These are phyloP conservation scores for Penicillium fimorum DNA, from an alignment of 495 filamentous ascomycete species.

Conservation along the genomic window DNA sequence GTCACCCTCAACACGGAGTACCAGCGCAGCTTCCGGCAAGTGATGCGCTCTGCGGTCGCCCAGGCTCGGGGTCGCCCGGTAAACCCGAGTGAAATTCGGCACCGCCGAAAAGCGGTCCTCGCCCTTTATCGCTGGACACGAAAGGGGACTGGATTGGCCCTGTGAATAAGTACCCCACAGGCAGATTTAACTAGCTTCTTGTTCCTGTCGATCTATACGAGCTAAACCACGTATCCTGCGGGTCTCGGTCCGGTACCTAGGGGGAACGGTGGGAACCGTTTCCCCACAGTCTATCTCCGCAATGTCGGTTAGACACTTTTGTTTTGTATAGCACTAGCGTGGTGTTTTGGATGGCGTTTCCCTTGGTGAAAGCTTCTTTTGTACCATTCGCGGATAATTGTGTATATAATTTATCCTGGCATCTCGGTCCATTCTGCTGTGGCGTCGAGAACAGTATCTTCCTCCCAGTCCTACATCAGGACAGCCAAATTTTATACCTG, in stretches of 20 bases:
- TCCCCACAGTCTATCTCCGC: not conserved
- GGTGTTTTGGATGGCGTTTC: not conserved
- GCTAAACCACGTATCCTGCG: not conserved
- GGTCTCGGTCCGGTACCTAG: not conserved
- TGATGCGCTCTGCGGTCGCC: conserved; percentile 77
- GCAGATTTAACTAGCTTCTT: not conserved
- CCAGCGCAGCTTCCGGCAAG: conserved; percentile 80
- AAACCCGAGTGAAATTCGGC: conserved; percentile 73
- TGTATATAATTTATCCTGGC: not conserved
- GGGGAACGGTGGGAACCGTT: not conserved
- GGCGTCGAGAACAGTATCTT: not conserved
- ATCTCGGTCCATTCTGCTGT: not conserved
- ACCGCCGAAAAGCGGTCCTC: conserved; percentile 68
- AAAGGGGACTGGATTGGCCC: conserved; percentile 71
- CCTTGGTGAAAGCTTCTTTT: not conserved
- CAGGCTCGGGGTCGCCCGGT: conserved; percentile 73
- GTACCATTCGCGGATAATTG: not conserved
- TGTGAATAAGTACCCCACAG: conserved; percentile 43
- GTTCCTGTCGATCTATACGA: conserved; percentile 13
- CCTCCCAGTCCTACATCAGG: not conserved
- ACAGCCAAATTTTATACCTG: not conserved
- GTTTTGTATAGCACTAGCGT: not conserved
- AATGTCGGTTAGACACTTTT: too few species aligned
- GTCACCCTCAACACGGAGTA: conserved; percentile 84
- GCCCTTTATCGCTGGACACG: conserved; percentile 78